These are phyloP conservation scores for Suhomyces xylopsoci DNA, from an alignment of 805 yeast genomes.

Conservation along the genomic window DNA sequence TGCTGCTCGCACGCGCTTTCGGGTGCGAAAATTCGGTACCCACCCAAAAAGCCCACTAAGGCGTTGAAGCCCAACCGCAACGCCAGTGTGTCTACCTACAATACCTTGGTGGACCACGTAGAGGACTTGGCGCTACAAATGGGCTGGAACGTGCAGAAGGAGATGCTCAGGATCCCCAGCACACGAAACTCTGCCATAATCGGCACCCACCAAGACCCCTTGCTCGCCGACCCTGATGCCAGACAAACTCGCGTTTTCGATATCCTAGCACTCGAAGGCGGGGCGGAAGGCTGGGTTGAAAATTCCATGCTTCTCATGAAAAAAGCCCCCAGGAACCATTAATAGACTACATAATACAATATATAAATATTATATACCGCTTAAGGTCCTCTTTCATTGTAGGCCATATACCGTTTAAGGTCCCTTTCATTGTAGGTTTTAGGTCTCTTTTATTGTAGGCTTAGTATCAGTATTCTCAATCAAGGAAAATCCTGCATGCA, in stretches of 20 bases:
- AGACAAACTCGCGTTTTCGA: conserved; percentile 49
- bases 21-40: conserved; percentile 70
- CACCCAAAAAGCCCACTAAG: conserved; percentile 32
- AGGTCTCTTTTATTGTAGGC: neutral
- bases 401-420: neutral
- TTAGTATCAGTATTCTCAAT: neutral
- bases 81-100: conserved; percentile 58
- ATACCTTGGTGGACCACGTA: conserved; percentile 82
- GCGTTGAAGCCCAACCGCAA: conserved; percentile 13
- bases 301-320: conserved; percentile 70
- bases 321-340: conserved; percentile 72
- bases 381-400: neutral
- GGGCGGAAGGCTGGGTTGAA: conserved; percentile 88
- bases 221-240: conserved; percentile 26
- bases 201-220: conserved; percentile 45
- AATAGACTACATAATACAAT: neutral
- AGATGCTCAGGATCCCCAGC: conserved; percentile 88
- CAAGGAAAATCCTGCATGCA: neutral
- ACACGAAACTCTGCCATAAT: conserved; percentile 90
- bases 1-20: conserved; percentile 89
- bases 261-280: conserved; percentile 73
- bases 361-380: too few relatives aligned
- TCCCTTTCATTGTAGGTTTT: neutral
- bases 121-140: conserved; percentile 60
- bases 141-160: conserved; percentile 86